These are phyloP conservation scores for Drechmeria coniospora DNA, from an alignment of 2,329 filamentous ascomycete genomes.

Conservation along the genomic window DNA sequence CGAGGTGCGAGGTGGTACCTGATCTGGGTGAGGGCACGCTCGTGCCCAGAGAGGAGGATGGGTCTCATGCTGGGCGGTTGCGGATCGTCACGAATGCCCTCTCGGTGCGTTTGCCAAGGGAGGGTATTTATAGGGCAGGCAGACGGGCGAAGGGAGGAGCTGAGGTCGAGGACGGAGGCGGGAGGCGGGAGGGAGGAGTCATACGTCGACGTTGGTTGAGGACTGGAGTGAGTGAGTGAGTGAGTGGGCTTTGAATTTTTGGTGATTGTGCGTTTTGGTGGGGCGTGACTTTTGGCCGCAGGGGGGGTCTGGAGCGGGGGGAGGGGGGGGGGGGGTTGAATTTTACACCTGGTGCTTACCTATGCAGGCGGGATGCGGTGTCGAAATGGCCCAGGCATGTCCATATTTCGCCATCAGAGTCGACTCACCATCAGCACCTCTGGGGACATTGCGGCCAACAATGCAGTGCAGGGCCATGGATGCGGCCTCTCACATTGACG, in stretches of 20 bases:
- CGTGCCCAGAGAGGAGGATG: constrained; percentile 90
- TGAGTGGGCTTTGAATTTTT: constrained; percentile 24
- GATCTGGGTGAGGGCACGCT: constrained; percentile 90
- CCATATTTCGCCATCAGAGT: too few species aligned
- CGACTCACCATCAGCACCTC: too few species aligned
- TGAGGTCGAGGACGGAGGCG: constrained; percentile 12
- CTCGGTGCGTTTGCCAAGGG: constrained; percentile 2
- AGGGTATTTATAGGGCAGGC: neutral
- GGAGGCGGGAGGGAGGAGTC: constrained; percentile 7
- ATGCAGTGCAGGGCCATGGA: too few species aligned
- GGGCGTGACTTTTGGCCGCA: constrained; percentile 14
- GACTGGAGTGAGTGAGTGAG: too few species aligned
- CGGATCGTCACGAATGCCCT: constrained; percentile 3
- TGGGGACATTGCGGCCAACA: too few species aligned
- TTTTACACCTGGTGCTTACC: neutral
- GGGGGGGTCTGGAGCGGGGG: too few species aligned
- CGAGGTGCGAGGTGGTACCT: constrained; percentile 40
- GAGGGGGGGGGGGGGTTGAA: constrained; percentile 2
- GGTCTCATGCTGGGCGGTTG: constrained; percentile 65
- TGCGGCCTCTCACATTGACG: too few species aligned
- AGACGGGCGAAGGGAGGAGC: constrained; percentile 4
- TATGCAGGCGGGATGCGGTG: neutral
- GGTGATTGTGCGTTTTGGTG: constrained; percentile 31
- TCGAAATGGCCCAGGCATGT: too few species aligned
- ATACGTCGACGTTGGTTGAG: constrained; percentile 11